Evolutionary conservation across 164 flowering plant genomes (phyloP).

Genomic region (Berberis thunbergii): DNA sequence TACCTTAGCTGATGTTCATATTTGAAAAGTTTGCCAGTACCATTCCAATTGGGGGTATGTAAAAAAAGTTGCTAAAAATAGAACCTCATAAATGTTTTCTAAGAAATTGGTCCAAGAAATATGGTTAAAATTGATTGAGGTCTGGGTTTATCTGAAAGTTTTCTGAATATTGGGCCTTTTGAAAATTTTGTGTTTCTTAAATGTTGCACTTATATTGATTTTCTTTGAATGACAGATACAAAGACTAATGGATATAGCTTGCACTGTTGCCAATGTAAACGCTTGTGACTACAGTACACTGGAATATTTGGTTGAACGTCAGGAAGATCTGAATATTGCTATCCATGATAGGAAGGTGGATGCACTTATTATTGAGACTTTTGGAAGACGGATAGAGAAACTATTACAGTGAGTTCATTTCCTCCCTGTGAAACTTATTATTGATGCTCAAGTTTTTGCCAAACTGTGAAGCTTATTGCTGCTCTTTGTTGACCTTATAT

Average conservation of each 20-base stretch:
- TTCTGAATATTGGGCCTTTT: background rate
- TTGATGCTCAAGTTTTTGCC: too few species aligned
- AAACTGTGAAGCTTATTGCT: too few species aligned
- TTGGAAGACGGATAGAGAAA: slow-evolving; percentile 94
- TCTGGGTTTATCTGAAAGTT: too few species aligned
- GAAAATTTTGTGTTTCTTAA: background rate
- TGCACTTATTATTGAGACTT: slow-evolving; percentile 90
- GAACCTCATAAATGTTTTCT: too few species aligned
- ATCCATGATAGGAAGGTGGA: slow-evolving; percentile 85
- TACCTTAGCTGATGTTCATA: too few species aligned
- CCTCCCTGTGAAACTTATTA: too few species aligned
- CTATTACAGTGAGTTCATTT: slow-evolving; percentile 65
- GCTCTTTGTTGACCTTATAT: too few species aligned
- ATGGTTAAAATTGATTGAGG: too few species aligned
- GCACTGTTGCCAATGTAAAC: slow-evolving; percentile 55
- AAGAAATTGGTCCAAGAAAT: too few species aligned
- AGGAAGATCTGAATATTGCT: slow-evolving; percentile 72
- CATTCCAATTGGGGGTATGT: too few species aligned
- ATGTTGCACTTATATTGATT: background rate
- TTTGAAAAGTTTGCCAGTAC: too few species aligned
- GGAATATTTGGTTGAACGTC: slow-evolving; percentile 59
- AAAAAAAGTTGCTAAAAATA: too few species aligned
- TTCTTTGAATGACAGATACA: slow-evolving; percentile 44
- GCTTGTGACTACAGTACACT: slow-evolving; percentile 49
- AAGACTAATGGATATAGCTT: slow-evolving; percentile 74